Base-by-base conservation (phyloP, 2,329 filamentous ascomycete genomes). In the Colletotrichum noveboracense region DNA sequence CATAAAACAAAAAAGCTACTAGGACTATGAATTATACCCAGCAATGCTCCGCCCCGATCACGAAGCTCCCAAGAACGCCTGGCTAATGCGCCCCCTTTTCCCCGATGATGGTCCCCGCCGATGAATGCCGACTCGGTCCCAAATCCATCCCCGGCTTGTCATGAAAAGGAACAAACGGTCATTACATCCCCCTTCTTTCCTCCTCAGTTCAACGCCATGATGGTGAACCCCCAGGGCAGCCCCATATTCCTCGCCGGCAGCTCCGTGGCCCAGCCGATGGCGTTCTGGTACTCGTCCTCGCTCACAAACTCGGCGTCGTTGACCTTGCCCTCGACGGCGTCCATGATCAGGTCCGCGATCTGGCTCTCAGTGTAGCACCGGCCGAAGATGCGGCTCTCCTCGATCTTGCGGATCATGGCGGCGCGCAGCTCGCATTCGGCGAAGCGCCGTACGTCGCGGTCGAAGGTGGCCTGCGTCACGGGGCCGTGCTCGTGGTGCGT, bases 181-280 rank as follows among this genome's bases (percentile, higher is more conserved):
- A 68, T 69, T 52, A 72, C n/a, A 60, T 58, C n/a, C 18, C 30
- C 10, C 26, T 3, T 48, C n/a, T 21, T 48, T 0, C 43, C n/a
- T 21, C 26, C 69, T 79, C 66, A 85, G 77, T 85, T 85, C 66
- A 86, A 34, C 2, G 82, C 79, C 81, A 86, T 81, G 69, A 86
- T 84, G 13, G 80, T 82, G 70, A 86, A 84, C 1, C 84, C 84
- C 79, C 83, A 82, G 1, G 83, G 84, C 71, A 84, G 58, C 1
- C 84, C 84, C 79, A 85, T 85, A 48, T 84, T 83, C 74, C 82
- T 80, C 61, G 81, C 81, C 14, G 80, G 80, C 38, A 83, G 78
- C 75, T 82, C 80, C 34, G 80, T 80, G 7, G 80, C 80, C 69
- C 79, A 80, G 60, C 80, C 79, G 26, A 81, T 81, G 24, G 76